Evolutionary conservation across 208 protist species (phyloP).

Genomic region (Vickermania ingenoplastis): DNA sequence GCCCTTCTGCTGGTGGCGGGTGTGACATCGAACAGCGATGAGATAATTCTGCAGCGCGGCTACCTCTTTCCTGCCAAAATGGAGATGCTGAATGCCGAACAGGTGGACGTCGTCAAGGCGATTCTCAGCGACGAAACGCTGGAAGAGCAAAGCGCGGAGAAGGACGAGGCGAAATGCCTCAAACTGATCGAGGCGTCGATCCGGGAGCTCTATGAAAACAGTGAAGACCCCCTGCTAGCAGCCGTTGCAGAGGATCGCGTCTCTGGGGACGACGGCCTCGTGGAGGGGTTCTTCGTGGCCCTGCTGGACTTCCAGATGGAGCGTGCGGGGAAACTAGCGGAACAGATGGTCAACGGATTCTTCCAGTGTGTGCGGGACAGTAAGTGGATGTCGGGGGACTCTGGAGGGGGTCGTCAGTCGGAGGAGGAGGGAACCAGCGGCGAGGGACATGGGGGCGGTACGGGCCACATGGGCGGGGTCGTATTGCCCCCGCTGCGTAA

Average conservation of each 20-base stretch:
- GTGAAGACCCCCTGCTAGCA: constrained; percentile 14
- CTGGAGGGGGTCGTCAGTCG: not conserved
- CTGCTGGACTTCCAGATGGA: constrained; percentile 20
- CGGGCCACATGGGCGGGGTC: not conserved
- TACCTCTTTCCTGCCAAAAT: constrained; percentile 18
- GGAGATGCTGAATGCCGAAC: constrained; percentile 23
- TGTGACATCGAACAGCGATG: constrained; percentile 12
- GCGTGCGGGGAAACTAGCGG: constrained; percentile 14
- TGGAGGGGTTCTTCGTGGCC: constrained; percentile 23
- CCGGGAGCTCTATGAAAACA: constrained; percentile 5
- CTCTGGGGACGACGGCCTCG: not conserved
- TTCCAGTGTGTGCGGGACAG: constrained; percentile 22
- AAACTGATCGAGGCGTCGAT: not conserved
- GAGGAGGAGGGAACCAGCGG: not conserved
- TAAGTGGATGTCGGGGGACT: constrained; percentile 2
- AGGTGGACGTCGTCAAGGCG: constrained; percentile 22
- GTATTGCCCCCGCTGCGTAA: not conserved
- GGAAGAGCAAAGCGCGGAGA: not conserved
- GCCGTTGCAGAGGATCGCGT: constrained; percentile 5
- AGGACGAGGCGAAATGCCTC: not conserved
- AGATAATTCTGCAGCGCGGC: constrained; percentile 18
- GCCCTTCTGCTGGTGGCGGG: constrained; percentile 40
- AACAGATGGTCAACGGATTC: constrained; percentile 17
- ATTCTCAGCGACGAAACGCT: constrained; percentile 11
- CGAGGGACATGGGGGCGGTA: not conserved